Conservation (phyloP, 106 monocot genomes). For the Allium sativum region DNA sequence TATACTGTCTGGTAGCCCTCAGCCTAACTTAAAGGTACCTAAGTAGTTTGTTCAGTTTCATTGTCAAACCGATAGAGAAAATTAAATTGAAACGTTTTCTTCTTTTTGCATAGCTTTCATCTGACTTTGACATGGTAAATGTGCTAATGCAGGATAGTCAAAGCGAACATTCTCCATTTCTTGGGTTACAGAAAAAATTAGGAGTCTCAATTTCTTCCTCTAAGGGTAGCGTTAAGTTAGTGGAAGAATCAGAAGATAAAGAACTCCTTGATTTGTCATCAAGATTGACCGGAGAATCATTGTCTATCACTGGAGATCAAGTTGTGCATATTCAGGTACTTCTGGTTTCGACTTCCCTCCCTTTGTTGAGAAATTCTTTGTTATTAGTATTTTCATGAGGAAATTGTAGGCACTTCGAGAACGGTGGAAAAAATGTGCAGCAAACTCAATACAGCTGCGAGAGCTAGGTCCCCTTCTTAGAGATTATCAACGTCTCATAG, state of each 20-base stretch:
- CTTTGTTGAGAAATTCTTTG: background rate
- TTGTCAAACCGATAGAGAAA: no score
- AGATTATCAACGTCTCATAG: slow-evolving; percentile 84
- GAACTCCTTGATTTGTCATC: slow-evolving; percentile 64
- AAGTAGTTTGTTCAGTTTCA: background rate
- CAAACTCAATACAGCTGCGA: slow-evolving; percentile 49
- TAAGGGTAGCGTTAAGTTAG: slow-evolving; percentile 19
- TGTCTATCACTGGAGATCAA: slow-evolving; percentile 35
- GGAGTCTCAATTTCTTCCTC: slow-evolving; percentile 44
- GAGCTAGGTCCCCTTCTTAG: slow-evolving; percentile 85
- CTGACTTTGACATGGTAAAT: background rate
- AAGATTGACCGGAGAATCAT: slow-evolving; percentile 43
- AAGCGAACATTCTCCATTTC: slow-evolving; percentile 28
- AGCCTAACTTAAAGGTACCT: slow-evolving; percentile 36
- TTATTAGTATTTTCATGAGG: background rate
- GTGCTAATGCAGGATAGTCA: slow-evolving; percentile 24
- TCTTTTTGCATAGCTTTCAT: background rate
- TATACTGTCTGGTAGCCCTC: slow-evolving; percentile 10
- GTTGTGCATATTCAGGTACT: slow-evolving; percentile 47
- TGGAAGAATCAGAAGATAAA: slow-evolving; percentile 54
- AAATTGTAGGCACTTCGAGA: slow-evolving; percentile 51
- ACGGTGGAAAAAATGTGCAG: slow-evolving; percentile 59
- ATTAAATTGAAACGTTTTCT: no score
- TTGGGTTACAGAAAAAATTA: slow-evolving; percentile 55
- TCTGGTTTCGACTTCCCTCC: background rate